These are phyloP conservation scores for Cenchrus americanus DNA, from an alignment of 176 grass and related monocot species.

Conservation along the genomic window DNA sequence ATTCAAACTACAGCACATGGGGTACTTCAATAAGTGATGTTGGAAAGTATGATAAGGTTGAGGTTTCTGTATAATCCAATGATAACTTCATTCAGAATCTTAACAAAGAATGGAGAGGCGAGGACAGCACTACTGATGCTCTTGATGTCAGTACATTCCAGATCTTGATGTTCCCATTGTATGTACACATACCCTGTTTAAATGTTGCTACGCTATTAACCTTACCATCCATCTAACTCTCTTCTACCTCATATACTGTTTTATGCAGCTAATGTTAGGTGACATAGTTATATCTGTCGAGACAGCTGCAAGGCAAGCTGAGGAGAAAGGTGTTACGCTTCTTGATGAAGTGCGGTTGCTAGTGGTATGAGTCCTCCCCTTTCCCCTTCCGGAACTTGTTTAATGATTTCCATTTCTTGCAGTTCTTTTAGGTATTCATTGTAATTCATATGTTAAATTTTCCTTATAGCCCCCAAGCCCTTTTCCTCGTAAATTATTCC, in stretches of 20 bases:
- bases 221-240: slow-evolving; percentile 23
- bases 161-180: slow-evolving; percentile 83
- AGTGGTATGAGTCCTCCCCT: slow-evolving; percentile 63
- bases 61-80: slow-evolving; percentile 81
- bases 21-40: slow-evolving; percentile 70
- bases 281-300: slow-evolving; percentile 90
- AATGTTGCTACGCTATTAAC: slow-evolving; percentile 22
- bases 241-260: slow-evolving; percentile 29
- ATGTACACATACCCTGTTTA: slow-evolving; percentile 51
- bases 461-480: not conserved
- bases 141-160: slow-evolving; percentile 62
- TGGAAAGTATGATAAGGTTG: slow-evolving; percentile 83
- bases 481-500: not conserved
- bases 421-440: not conserved
- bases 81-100: slow-evolving; percentile 69
- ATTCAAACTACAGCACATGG: slow-evolving; percentile 75
- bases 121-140: slow-evolving; percentile 73
- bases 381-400: slow-evolving; percentile 6
- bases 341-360: slow-evolving; percentile 91
- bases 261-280: slow-evolving; percentile 82
- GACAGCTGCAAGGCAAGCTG: slow-evolving; percentile 88
- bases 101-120: slow-evolving; percentile 80
- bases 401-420: not conserved
- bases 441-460: not conserved
- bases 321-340: slow-evolving; percentile 84